phyloP scores from a whole-genome alignment of 1,139 yeast species.

The Pichia sp. region DNA sequence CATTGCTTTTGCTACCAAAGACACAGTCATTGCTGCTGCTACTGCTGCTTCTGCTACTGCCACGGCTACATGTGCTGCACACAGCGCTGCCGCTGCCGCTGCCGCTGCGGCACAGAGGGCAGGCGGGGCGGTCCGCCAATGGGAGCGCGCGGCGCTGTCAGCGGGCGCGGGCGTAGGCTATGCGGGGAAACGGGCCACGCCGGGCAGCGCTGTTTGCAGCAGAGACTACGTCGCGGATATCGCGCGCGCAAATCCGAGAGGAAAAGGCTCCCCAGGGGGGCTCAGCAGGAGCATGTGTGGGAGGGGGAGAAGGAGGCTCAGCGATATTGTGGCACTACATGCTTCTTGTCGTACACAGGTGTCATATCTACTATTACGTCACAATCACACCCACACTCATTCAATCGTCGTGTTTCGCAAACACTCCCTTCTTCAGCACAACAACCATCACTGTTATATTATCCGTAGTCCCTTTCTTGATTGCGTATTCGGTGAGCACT shows the following conservation, averaged over 20 bases:
- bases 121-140: not conserved
- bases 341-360: not conserved
- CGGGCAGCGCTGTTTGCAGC: not conserved
- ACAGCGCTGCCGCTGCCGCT: not conserved
- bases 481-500: slow-evolving; percentile 64
- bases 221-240: too few species aligned
- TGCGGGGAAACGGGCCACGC: too few species aligned
- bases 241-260: too few species aligned
- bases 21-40: too few species aligned
- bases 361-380: not conserved
- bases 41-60: too few species aligned
- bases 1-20: too few species aligned
- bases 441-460: slow-evolving; percentile 91
- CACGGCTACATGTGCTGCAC: not conserved
- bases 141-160: not conserved
- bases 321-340: too few species aligned
- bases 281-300: too few species aligned
- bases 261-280: too few species aligned
- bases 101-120: not conserved
- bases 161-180: not conserved
- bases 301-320: too few species aligned
- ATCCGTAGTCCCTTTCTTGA: slow-evolving; percentile 78
- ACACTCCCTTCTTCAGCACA: slow-evolving; percentile 44
- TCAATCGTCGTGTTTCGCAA: too few species aligned
- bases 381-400: not conserved